Evolutionary conservation across 345 rosid genomes (phyloP), one percentile per base, ranked within the genome.

Genomic region (Linum trigynum): DNA sequence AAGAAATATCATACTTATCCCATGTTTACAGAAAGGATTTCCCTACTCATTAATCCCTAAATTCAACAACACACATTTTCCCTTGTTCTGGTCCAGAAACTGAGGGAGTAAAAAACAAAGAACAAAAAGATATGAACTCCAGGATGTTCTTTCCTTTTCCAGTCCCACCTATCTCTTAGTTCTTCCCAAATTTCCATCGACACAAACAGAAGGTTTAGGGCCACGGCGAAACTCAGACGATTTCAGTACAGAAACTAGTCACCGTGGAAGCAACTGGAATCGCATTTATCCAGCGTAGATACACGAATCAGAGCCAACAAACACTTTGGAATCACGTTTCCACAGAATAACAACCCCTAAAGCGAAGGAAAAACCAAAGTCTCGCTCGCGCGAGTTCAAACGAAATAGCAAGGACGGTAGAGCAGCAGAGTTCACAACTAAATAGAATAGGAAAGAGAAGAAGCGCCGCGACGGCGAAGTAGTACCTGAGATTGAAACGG

Each of bases 401-500:
- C 16, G 3, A 37, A 35, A 42, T 23, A 35, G 6, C 15, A 16
- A 38, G 17, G 12, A 5, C 16, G 23, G 3, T 0, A 11, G 10
- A 43, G 65, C 5, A 62, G 41, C 50, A 56, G 40, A 55, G 23
- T n/a, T n/a, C n/a, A n/a, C n/a, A 43, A 38, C 3, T 23, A 1
- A 9, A 8, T 2, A 4, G 40, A 37, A 35, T 3, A 2, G 1
- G 57, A 8, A 37, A 48, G 10, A 3, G 14, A 55, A 32, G 45
- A 2, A 42, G 3, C 11, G 16, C 39, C n/a, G 14, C 15, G 38
- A 10, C 17, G 38, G 45, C 9, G 39, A 5, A 14, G 10, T 0
- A 7, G 39, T 61, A 75, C 82, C 78, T 48, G 83, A 79, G 68
- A 79, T 57, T 32, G 83, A 76, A 17, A 79, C 64, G 2, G 79